These are phyloP conservation scores for Apiotrichum siamense DNA, from an alignment of 1,284 basidiomycete genomes.

Conservation along the genomic window DNA sequence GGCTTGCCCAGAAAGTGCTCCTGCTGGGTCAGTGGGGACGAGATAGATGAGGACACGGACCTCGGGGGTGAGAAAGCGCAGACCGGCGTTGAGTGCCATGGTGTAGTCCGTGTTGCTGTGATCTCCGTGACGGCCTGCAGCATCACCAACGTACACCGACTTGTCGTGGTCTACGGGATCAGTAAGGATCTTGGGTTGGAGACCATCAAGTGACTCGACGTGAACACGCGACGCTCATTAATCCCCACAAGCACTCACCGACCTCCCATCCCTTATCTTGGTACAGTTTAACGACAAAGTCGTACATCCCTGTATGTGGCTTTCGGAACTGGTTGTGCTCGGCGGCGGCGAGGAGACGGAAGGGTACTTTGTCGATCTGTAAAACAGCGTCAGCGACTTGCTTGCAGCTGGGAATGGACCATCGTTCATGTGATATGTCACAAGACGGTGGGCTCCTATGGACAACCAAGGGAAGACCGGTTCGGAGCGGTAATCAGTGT, in stretches of 20 bases:
- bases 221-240: too few species aligned
- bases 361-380: slow-evolving; percentile 54
- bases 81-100: slow-evolving; percentile 68
- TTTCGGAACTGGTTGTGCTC: slow-evolving; percentile 68
- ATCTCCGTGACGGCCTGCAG: slow-evolving; percentile 57
- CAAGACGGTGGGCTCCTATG: too few species aligned
- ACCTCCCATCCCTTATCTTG: slow-evolving; percentile 57
- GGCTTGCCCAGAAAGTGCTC: slow-evolving; percentile 62
- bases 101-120: slow-evolving; percentile 76
- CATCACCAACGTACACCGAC: slow-evolving; percentile 83
- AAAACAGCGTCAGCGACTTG: too few species aligned
- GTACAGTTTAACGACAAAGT: slow-evolving; percentile 61
- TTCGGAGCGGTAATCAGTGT: too few species aligned
- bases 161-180: slow-evolving; percentile 56
- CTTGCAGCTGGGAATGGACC: too few species aligned
- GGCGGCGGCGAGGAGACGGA: slow-evolving; percentile 68
- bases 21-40: slow-evolving; percentile 12
- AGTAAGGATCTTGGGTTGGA: too few species aligned
- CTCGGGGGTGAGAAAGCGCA: slow-evolving; percentile 67
- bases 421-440: too few species aligned
- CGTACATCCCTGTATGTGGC: slow-evolving; percentile 83
- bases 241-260: too few species aligned
- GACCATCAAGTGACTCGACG: too few species aligned
- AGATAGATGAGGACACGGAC: slow-evolving; percentile 30
- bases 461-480: too few species aligned